Evolutionary conservation across 1,284 basidiomycete genomes (phyloP), one percentile per base, ranked within the genome.

Genomic region (Anthracocystis setariae): DNA sequence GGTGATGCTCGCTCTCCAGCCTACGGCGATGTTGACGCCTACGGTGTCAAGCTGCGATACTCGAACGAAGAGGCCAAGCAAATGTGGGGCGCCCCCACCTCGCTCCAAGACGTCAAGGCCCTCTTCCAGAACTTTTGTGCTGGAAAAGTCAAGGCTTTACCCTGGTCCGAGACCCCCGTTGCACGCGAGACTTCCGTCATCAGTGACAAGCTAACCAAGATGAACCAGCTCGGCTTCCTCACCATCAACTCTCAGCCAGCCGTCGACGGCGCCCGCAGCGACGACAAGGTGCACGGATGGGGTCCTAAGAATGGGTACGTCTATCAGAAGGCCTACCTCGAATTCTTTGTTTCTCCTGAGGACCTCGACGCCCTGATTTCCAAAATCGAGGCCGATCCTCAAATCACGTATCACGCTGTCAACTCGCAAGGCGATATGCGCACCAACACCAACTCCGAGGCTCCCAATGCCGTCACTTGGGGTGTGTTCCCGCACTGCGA

Each of bases 401-500:
- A 91, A 77, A 92, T 97, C 83, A 98, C 94, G 5, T 99, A 98
- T 86, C 94, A 98, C 80, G 93, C 94, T 51, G 93, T 93, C 82
- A 93, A 93, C 86, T 70, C 77, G 20, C 74, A 77, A 68, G 96
- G 96, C 46, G 94, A 98, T 81, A 87, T 98, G 76, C 87, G 89
- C 55, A 97, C 94, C 52, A 98, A 98, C 86, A 93, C 90, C 32
- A 89, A 91, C 67, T 90, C 90, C 1, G 92, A 95, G 33, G 92
- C 93, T 8, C 94, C 95, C 37, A 98, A 98, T 79, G 96, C 96
- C 8, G 96, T 99, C 45, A 99, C 96, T 0, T 99, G 95, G 96
- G 96, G 95, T 73, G 93, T 96, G 7, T 99, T 98, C 88, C 95
- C 96, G 8, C 79, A 81, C 62, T 18, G 93, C 84, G 96, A 98